Evolutionary conservation across 2,329 filamentous ascomycete species (phyloP).

Genomic region (Colletotrichum melonis): DNA sequence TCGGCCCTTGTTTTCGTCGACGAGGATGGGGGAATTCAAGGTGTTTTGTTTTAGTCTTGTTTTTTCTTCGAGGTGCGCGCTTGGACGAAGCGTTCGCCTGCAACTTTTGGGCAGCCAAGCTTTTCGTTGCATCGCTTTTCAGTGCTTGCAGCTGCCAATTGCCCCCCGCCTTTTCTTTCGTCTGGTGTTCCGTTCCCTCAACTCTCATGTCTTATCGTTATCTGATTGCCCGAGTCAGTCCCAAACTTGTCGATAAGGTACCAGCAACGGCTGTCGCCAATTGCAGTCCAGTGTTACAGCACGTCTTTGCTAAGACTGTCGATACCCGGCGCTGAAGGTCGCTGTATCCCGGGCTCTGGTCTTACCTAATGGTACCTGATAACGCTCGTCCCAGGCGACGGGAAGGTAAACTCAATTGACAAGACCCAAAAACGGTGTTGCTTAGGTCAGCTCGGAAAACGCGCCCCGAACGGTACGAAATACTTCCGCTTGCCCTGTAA

Average conservation of each 20-base stretch:
- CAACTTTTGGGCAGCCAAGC: conserved; percentile 1
- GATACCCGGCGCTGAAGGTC: neutral
- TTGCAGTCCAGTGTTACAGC: neutral
- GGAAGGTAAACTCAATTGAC: neutral
- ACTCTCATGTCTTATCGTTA: neutral
- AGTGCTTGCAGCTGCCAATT: too few relatives aligned
- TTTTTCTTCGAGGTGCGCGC: neutral
- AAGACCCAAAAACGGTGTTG: neutral
- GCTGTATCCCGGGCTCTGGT: neutral
- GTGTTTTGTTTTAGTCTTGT: neutral
- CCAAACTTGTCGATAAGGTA: neutral
- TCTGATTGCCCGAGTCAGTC: neutral
- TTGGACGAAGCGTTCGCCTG: neutral
- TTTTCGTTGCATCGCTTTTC: neutral
- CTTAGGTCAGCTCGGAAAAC: conserved; percentile 22
- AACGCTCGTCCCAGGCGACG: neutral
- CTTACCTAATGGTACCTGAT: too few relatives aligned
- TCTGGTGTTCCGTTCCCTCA: neutral
- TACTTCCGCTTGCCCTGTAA: too few relatives aligned
- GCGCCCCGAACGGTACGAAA: neutral
- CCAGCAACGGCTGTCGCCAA: neutral
- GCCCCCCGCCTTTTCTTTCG: conserved; percentile 15
- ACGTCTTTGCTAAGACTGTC: neutral
- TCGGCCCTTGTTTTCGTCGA: neutral
- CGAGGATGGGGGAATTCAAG: neutral